Base-by-base conservation (phyloP, 768 basidiomycete species). In the Collybiopsis luxurians region DNA sequence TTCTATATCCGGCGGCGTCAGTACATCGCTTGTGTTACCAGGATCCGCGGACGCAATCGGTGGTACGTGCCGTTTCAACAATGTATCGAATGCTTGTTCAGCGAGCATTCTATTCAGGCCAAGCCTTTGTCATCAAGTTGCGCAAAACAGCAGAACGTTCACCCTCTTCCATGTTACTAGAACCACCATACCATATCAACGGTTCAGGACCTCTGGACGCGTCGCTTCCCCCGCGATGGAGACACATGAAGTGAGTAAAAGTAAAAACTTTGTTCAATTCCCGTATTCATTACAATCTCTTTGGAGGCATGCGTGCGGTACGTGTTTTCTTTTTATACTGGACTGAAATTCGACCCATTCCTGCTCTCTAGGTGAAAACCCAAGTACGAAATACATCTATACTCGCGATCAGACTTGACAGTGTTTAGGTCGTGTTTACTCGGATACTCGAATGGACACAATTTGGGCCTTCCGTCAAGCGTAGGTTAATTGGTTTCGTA, bases 111-210 rank as follows among this genome's bases (percentile, higher is more conserved):
- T 34, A 34, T 34, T 13, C 13, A 34, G 31, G 92, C 9, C 91
- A 93, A 66, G 92, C 90, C 0, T 95, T 92, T 65, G 79, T 85
- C 47, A 83, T 95, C 64, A 95, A 95, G 69, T 71, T 90, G 12
- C 80, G 93, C 30, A 80, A 82, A 57, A 92, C 91, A 0, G 60
- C 75, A 21, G 89, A 90, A 60, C 80, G 86, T 34, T 86, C 89
- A 0, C 80, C 89, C 3, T 80, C 83, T 12, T 83, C 88, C 3
- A 86, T 90, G 83, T 69, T 92, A 3, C 73, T 95, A 28, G 93
- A 95, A 60, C 85, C 90, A 24, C 92, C 92, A 1, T 71, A 69
- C 57, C 63, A 69, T 30, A 53, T 80, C 67, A 81, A 85, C 63
- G 69, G 67, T 26, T 71, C 80, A 6, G 69, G 55, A 64, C 12